These are phyloP conservation scores for Fusarium hostae DNA, from an alignment of 2,329 filamentous ascomycete species.

Conservation along the genomic window DNA sequence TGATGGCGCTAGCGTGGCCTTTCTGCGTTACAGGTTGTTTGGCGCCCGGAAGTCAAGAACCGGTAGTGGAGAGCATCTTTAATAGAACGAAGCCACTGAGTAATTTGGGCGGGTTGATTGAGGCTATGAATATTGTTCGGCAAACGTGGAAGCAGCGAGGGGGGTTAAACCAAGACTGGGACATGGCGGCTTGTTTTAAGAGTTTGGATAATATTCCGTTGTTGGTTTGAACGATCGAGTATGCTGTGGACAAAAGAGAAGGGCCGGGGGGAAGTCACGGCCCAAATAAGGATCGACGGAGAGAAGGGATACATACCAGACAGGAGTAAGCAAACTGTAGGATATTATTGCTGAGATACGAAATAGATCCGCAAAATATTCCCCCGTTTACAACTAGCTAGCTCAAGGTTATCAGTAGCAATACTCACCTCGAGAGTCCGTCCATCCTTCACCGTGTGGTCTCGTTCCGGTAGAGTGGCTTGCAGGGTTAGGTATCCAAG, in stretches of 20 bases:
- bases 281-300: too few species aligned
- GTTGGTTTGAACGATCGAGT: background rate
- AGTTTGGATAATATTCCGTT: background rate
- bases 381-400: too few species aligned
- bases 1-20: constrained; percentile 11
- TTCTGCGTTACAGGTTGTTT: constrained; percentile 19
- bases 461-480: too few species aligned
- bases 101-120: background rate
- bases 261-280: accelerated
- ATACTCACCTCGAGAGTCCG: too few species aligned
- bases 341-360: too few species aligned
- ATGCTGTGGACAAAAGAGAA: background rate
- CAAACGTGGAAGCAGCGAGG: constrained; percentile 2
- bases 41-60: background rate
- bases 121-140: constrained; percentile 2
- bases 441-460: too few species aligned
- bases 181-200: constrained; percentile 50
- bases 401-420: background rate
- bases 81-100: background rate
- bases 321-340: accelerated
- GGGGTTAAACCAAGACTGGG: constrained; percentile 4
- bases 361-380: too few species aligned
- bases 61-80: background rate
- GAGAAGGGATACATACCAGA: too few species aligned
- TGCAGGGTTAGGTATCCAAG: too few species aligned